Percentiles rank a stretch among this genome's conserved stretches.
Conservation (phyloP, 768 basidiomycete genomes). For the Hypholoma sublateritium region DNA sequence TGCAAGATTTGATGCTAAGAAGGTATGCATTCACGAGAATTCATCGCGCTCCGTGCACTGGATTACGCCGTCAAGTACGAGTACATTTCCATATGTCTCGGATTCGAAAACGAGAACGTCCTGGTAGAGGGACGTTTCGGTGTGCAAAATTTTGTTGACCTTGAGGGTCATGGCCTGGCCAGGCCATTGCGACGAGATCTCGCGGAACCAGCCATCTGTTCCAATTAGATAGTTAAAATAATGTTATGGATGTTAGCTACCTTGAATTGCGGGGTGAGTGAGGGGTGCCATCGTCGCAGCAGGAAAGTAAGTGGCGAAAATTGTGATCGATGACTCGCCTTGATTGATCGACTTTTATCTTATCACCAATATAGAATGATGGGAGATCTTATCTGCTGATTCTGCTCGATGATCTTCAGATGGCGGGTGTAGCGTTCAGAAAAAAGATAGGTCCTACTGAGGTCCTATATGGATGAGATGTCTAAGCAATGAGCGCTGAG, state of each 20-base stretch:
- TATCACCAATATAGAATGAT: too few species aligned
- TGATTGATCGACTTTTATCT: too few species aligned
- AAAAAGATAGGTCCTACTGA: too few species aligned
- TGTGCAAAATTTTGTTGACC: conserved; percentile 93
- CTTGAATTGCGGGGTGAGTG: conserved; percentile 43
- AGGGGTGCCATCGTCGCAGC: conserved; percentile 47
- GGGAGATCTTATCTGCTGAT: too few species aligned
- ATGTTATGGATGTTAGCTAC: not conserved
- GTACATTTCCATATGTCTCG: conserved; percentile 95
- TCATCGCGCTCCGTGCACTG: conserved; percentile 99
- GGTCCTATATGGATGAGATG: too few species aligned
- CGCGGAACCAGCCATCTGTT: conserved; percentile 91
- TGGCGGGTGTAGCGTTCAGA: too few species aligned
- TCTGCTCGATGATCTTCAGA: too few species aligned
- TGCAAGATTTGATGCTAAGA: not conserved
- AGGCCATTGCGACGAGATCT: conserved; percentile 94
- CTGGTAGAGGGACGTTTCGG: conserved; percentile 91
- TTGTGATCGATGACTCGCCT: conserved; percentile 17
- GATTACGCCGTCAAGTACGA: conserved; percentile 92
- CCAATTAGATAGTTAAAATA: not conserved
- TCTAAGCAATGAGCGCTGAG: too few species aligned
- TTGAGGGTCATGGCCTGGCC: conserved; percentile 97
- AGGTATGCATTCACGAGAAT: conserved; percentile 76
- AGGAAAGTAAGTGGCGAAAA: conserved; percentile 14
- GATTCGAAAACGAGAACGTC: conserved; percentile 98